A percentile compares a stretch with the other conserved stretches of the same genome.
Evolutionary conservation across 2,329 filamentous ascomycete species (phyloP).

Genomic region (Penicillium sp.): DNA sequence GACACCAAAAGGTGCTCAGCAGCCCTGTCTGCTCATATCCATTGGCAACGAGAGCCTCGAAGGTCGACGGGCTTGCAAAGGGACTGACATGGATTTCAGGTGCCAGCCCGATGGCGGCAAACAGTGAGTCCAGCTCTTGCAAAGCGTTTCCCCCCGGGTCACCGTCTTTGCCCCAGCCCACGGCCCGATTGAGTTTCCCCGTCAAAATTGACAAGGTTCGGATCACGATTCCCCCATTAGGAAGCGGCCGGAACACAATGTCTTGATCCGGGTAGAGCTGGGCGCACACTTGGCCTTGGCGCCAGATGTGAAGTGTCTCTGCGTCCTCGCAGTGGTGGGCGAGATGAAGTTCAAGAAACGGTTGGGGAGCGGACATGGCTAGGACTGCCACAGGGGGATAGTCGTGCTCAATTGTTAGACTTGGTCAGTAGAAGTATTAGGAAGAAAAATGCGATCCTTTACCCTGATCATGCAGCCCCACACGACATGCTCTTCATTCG

Average conservation of each 20-base stretch:
- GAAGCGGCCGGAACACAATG: slow-evolving; percentile 1
- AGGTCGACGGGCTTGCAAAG: slow-evolving; percentile 4
- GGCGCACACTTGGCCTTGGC: slow-evolving; percentile 17
- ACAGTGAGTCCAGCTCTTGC: slow-evolving; percentile 5
- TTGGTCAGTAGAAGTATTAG: background rate
- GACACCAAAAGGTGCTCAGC: slow-evolving; percentile 12
- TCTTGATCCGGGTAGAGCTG: slow-evolving; percentile 12
- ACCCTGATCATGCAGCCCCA: background rate
- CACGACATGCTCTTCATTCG: too few species aligned
- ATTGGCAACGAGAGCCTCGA: background rate
- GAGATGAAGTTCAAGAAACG: background rate
- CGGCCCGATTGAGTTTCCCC: slow-evolving; percentile 19
- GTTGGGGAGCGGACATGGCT: background rate
- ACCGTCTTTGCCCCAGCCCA: slow-evolving; percentile 11
- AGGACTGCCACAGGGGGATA: background rate
- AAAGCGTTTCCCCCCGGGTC: slow-evolving; percentile 7
- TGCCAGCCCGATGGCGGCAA: slow-evolving; percentile 2
- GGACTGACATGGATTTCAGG: slow-evolving; percentile 14
- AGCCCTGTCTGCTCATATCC: slow-evolving; percentile 6
- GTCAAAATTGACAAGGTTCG: slow-evolving; percentile 10
- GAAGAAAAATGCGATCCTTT: background rate
- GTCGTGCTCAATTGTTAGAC: background rate
- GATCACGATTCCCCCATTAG: slow-evolving; percentile 10
- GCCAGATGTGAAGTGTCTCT: slow-evolving; percentile 14
- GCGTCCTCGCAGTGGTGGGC: slow-evolving; percentile 10